These are phyloP conservation scores for Cicer chorassanicum DNA, from an alignment of 306 rosid genomes.

Conservation along the genomic window DNA sequence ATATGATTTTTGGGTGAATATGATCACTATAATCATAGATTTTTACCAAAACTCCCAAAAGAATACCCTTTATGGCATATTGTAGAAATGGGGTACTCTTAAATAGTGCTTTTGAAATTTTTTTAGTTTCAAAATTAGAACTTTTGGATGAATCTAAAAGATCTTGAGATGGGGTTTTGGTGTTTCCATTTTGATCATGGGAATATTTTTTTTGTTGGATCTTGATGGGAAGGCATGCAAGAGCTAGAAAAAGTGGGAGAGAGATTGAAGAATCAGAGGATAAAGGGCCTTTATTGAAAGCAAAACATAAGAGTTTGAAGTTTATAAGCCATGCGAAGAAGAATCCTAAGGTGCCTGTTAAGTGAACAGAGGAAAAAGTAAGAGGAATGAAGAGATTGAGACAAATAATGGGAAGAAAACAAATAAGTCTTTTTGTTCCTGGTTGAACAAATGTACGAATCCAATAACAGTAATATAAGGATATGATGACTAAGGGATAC, in stretches of 20 bases:
- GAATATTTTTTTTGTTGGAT: conserved; percentile 46
- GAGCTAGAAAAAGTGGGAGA: conserved; percentile 54
- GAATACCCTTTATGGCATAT: conserved; percentile 43
- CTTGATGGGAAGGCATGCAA: conserved; percentile 75
- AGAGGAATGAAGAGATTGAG: conserved; percentile 61
- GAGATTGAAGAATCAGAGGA: conserved; percentile 53
- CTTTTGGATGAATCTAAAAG: conserved; percentile 21
- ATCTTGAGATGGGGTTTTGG: conserved; percentile 32
- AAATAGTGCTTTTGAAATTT: conserved; percentile 7
- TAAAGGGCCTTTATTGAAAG: conserved; percentile 60
- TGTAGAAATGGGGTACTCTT: conserved; percentile 12
- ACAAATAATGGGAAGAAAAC: conserved; percentile 48
- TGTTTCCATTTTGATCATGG: conserved; percentile 1
- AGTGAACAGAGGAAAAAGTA: conserved; percentile 49
- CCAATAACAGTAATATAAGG: conserved; percentile 53
- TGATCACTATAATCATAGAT: conserved; percentile 45
- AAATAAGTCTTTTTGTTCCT: conserved; percentile 49
- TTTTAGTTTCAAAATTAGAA: conserved; percentile 24
- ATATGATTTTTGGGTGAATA: conserved; percentile 51
- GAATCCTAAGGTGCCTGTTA: conserved; percentile 54
- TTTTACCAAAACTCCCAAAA: conserved; percentile 43
- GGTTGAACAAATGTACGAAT: conserved; percentile 36
- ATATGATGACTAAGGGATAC: conserved; percentile 40
- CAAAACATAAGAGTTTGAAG: conserved; percentile 62
- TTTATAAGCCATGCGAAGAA: conserved; percentile 61